Conservation (phyloP, 2,329 filamentous ascomycete species). For the Aspergillus fijiensis region DNA sequence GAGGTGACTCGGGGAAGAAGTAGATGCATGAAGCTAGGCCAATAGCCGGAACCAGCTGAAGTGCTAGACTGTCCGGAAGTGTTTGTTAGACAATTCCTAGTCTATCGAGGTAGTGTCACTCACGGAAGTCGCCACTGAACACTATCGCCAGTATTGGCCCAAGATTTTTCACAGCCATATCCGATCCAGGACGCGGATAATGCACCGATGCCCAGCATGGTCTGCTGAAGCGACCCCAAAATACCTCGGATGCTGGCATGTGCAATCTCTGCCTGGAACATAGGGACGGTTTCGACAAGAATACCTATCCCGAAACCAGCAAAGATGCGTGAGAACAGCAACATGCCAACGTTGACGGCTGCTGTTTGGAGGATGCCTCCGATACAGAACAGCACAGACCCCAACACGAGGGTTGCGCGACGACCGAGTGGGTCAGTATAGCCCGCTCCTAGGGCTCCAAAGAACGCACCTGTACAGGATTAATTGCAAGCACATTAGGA, state of each 20-base stretch:
- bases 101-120: not conserved
- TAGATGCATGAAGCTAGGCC: conserved; percentile 10
- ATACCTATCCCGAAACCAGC: conserved; percentile 7
- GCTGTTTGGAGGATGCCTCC: conserved; percentile 5
- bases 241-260: conserved; percentile 7
- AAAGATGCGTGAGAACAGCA: conserved; percentile 9
- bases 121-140: conserved; percentile 10
- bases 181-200: conserved; percentile 10
- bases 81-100: not conserved
- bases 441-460: conserved; percentile 4
- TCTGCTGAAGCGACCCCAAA: conserved; percentile 3
- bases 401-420: not conserved
- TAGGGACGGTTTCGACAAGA: conserved; percentile 2
- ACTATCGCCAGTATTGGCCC: conserved; percentile 4
- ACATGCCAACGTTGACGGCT: conserved; percentile 1
- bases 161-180: conserved; percentile 8
- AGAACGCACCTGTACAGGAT: conserved; percentile 1
- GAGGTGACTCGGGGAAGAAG: conserved; percentile 9
- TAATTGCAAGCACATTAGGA: not conserved
- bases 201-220: conserved; percentile 2
- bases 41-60: conserved; percentile 9
- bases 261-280: conserved; percentile 12
- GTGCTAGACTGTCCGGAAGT: not conserved
- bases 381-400: conserved; percentile 6
- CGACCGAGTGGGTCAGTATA: conserved; percentile 8